Conservation (phyloP, 2,329 filamentous ascomycete genomes). For the Aspergillus novoparasiticus region DNA sequence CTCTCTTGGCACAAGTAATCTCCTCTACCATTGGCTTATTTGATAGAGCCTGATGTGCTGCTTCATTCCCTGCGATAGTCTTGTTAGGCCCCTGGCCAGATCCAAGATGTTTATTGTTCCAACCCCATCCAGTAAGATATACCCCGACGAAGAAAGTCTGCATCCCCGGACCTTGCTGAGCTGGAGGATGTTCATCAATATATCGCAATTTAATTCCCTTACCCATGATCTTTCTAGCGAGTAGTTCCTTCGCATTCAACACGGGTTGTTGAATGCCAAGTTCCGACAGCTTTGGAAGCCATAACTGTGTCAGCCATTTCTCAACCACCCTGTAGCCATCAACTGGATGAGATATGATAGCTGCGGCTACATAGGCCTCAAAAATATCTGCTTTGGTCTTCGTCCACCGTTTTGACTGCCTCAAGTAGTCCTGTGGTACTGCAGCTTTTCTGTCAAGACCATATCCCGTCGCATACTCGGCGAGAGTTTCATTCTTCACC, state of each 20-base stretch:
- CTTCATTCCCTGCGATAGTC: slow-evolving; percentile 47
- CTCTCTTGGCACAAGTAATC: slow-evolving; percentile 39
- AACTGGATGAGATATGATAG: slow-evolving; percentile 68
- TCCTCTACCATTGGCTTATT: slow-evolving; percentile 43
- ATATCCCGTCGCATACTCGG: slow-evolving; percentile 70
- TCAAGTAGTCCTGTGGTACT: slow-evolving; percentile 53
- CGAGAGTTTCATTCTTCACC: slow-evolving; percentile 78
- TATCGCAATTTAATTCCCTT: slow-evolving; percentile 65
- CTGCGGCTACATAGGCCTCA: slow-evolving; percentile 83
- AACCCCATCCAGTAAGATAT: slow-evolving; percentile 53
- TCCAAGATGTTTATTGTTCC: slow-evolving; percentile 46
- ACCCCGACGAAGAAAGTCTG: slow-evolving; percentile 49
- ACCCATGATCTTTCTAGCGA: slow-evolving; percentile 57
- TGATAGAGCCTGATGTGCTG: slow-evolving; percentile 44
- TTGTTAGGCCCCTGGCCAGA: slow-evolving; percentile 50
- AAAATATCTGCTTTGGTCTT: slow-evolving; percentile 88
- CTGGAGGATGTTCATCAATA: slow-evolving; percentile 43
- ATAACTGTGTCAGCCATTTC: slow-evolving; percentile 74
- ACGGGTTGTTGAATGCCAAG: slow-evolving; percentile 28
- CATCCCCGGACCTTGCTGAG: slow-evolving; percentile 38
- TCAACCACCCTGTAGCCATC: slow-evolving; percentile 64
- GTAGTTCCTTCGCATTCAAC: slow-evolving; percentile 55
- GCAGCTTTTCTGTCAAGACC: slow-evolving; percentile 67
- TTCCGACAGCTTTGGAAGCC: slow-evolving; percentile 64
- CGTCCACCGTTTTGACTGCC: slow-evolving; percentile 57